Conservation (phyloP, 768 basidiomycete genomes). For the Psilocybe cubensis region DNA sequence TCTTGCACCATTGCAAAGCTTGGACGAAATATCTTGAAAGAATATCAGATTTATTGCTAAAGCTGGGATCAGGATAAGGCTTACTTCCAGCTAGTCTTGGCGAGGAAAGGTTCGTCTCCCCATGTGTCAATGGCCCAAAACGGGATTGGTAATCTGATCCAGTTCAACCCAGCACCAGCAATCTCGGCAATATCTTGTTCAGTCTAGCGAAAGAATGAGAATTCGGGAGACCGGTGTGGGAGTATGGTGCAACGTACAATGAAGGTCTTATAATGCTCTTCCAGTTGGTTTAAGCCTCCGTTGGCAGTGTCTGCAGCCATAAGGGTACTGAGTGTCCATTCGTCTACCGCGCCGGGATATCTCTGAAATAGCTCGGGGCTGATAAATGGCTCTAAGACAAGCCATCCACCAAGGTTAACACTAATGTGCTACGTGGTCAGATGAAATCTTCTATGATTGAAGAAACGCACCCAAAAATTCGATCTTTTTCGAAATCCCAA, state of each 20-base stretch:
- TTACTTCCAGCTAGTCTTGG: slow-evolving; percentile 73
- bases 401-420: slow-evolving; percentile 78
- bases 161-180: slow-evolving; percentile 87
- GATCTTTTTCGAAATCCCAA: slow-evolving; percentile 73
- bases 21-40: slow-evolving; percentile 69
- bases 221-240: neutral
- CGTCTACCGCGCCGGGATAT: slow-evolving; percentile 60
- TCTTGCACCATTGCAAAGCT: slow-evolving; percentile 77
- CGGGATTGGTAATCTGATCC: slow-evolving; percentile 81
- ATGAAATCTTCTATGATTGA: neutral
- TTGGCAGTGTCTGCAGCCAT: slow-evolving; percentile 68
- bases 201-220: slow-evolving; percentile 50
- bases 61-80: neutral
- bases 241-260: slow-evolving; percentile 53
- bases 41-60: neutral
- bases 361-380: slow-evolving; percentile 63
- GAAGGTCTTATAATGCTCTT: slow-evolving; percentile 82
- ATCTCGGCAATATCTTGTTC: slow-evolving; percentile 91
- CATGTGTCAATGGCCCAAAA: slow-evolving; percentile 83
- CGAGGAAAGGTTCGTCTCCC: slow-evolving; percentile 80
- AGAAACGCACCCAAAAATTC: slow-evolving; percentile 35
- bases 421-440: slow-evolving; percentile 34
- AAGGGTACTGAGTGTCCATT: slow-evolving; percentile 67
- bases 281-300: slow-evolving; percentile 69
- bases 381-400: slow-evolving; percentile 81